A percentile compares a stretch with the other conserved stretches of the same genome.
These are phyloP conservation scores for Mycena citricolor DNA, from an alignment of 1,284 basidiomycete species.

Conservation along the genomic window DNA sequence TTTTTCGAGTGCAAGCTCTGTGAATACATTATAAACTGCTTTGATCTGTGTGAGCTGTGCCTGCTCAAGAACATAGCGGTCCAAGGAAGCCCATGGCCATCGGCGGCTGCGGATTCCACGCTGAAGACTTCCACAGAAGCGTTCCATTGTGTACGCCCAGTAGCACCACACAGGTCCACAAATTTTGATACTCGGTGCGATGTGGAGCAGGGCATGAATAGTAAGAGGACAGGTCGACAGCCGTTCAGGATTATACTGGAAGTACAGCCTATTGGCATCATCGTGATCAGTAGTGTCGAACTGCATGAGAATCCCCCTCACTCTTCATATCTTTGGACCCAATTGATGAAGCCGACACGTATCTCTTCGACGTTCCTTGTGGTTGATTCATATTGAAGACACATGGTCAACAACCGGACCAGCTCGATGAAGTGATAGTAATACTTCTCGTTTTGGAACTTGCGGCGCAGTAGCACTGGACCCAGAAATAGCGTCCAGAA, in stretches of 20 bases:
- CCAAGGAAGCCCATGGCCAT: constrained; percentile 32
- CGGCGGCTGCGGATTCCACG: constrained; percentile 30
- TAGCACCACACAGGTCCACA: constrained; percentile 41
- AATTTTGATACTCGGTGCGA: constrained; percentile 33
- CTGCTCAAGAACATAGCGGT: constrained; percentile 27
- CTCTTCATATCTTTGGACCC: constrained; percentile 46
- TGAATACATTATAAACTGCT: constrained; percentile 23
- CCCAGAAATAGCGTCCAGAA: constrained; percentile 42
- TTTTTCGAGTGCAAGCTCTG: constrained; percentile 22
- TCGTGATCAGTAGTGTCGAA: constrained; percentile 7
- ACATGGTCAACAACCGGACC: constrained; percentile 37
- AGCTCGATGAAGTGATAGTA: constrained; percentile 45
- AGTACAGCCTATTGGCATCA: constrained; percentile 39
- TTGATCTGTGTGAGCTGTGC: constrained; percentile 34
- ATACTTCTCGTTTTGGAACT: constrained; percentile 31
- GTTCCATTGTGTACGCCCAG: constrained; percentile 45
- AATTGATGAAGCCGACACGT: constrained; percentile 34
- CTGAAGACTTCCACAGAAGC: constrained; percentile 30
- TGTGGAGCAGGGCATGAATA: constrained; percentile 42
- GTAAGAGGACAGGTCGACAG: constrained; percentile 38
- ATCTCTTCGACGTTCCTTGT: constrained; percentile 33
- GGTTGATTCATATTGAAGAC: constrained; percentile 42
- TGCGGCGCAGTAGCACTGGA: constrained; percentile 37
- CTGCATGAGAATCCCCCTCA: constrained; percentile 23
- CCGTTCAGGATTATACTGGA: constrained; percentile 32